phyloP scores from a whole-genome alignment of 2,329 filamentous ascomycete genomes.

The Sphaerostilbella broomeana region DNA sequence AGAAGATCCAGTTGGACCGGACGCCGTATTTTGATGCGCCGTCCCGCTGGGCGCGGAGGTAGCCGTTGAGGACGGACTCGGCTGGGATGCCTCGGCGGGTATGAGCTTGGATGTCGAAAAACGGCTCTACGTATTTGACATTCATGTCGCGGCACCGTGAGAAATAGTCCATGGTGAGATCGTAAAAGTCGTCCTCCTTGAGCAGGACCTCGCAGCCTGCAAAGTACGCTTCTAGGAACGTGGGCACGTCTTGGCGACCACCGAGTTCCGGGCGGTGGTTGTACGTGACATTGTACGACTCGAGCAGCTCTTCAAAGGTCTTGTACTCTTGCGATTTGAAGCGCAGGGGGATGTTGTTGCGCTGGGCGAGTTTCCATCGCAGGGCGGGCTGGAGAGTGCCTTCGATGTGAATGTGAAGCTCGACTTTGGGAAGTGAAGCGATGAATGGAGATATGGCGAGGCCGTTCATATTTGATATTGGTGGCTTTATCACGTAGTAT shows the following conservation, averaged over 20 bases:
- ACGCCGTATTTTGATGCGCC: conserved; percentile 57
- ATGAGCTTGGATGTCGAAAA: conserved; percentile 77
- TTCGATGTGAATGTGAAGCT: conserved; percentile 76
- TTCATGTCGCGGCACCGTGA: conserved; percentile 54
- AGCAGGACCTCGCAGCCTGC: conserved; percentile 65
- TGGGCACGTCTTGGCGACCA: conserved; percentile 28
- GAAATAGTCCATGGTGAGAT: conserved; percentile 67
- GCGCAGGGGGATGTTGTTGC: conserved; percentile 57
- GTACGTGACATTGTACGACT: conserved; percentile 56
- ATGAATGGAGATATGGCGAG: conserved; percentile 44
- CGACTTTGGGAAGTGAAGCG: conserved; percentile 65
- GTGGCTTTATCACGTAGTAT: too few relatives aligned
- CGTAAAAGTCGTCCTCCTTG: conserved; percentile 61
- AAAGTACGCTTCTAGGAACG: conserved; percentile 68
- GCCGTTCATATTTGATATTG: conserved; percentile 24
- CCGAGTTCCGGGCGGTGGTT: conserved; percentile 34
- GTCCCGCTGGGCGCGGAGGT: conserved; percentile 49
- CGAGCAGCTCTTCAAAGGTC: conserved; percentile 50
- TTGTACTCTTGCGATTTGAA: conserved; percentile 44
- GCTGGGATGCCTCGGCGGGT: conserved; percentile 58
- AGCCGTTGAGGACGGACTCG: conserved; percentile 55
- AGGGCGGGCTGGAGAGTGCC: conserved; percentile 64
- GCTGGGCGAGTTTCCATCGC: conserved; percentile 60
- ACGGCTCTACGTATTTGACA: conserved; percentile 68
- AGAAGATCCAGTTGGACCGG: conserved; percentile 59